These are phyloP conservation scores for Gigaspora rosea DNA, from an alignment of 192 early-diverging fungal genomes.

Conservation along the genomic window DNA sequence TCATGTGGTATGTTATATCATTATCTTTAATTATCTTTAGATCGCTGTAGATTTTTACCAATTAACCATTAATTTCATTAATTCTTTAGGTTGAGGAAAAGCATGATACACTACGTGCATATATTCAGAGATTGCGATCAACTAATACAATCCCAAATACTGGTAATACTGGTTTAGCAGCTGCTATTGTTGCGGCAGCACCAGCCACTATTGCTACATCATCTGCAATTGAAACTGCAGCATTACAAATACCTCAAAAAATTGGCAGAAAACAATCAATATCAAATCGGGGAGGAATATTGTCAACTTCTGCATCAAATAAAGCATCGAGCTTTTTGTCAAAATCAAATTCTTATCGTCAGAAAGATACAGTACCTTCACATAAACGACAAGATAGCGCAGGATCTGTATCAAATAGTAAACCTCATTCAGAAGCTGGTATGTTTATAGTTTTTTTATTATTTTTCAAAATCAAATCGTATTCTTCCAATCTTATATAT, in stretches of 20 bases:
- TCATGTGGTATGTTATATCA: constrained; percentile 37
- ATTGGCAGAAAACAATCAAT: constrained; percentile 27
- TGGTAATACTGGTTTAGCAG: constrained; percentile 1
- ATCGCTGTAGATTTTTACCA: not conserved
- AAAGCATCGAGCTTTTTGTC: constrained; percentile 7
- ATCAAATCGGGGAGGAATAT: not conserved
- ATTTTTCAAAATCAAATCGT: not conserved
- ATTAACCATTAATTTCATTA: not conserved
- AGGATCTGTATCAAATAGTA: constrained; percentile 31
- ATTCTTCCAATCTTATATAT: no score
- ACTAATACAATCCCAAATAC: constrained; percentile 25
- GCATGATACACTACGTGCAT: constrained; percentile 22
- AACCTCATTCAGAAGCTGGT: not conserved
- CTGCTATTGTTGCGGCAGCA: not conserved
- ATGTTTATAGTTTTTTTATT: not conserved
- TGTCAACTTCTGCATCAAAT: constrained; percentile 28
- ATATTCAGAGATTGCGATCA: constrained; percentile 29
- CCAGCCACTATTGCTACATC: not conserved
- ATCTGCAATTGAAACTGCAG: not conserved
- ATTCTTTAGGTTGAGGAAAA: constrained; percentile 29
- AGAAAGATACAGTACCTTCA: not conserved
- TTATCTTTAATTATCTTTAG: not conserved
- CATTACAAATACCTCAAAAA: constrained; percentile 23
- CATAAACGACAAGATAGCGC: constrained; percentile 49
- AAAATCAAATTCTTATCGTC: not conserved